Conservation (phyloP, 2,329 filamentous ascomycete genomes). For the Ophiocordyceps camponoti-floridani region DNA sequence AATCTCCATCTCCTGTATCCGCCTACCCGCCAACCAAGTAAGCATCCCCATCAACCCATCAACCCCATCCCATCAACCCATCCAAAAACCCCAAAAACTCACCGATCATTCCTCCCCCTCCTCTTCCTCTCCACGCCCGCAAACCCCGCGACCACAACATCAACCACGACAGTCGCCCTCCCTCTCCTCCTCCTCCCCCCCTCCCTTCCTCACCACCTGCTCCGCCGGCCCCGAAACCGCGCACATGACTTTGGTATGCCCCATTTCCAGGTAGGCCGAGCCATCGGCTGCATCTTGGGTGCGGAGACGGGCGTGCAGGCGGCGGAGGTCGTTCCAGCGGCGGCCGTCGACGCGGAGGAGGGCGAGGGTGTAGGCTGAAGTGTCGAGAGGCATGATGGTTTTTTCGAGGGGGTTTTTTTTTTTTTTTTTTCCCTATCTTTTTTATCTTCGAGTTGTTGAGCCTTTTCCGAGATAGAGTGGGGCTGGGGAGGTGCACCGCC, state of each 20-base stretch:
- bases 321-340: conserved; percentile 92
- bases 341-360: conserved; percentile 69
- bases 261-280: conserved; percentile 87
- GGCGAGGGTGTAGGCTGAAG: conserved; percentile 75
- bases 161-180: conserved; percentile 45
- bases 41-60: not conserved
- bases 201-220: conserved; percentile 3
- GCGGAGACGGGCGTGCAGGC: conserved; percentile 73
- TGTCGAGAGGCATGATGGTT: conserved; percentile 70
- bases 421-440: no score
- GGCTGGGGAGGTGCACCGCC: no score
- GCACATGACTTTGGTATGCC: conserved; percentile 93
- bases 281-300: conserved; percentile 88
- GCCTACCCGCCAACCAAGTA: conserved; percentile 27
- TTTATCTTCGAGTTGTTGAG: not conserved
- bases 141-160: conserved; percentile 75
- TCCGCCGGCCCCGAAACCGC: conserved; percentile 77
- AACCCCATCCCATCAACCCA: no score
- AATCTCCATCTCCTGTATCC: conserved; percentile 63
- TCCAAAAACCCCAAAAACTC: conserved; percentile 10
- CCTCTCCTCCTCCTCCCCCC: not conserved
- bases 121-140: conserved; percentile 72
- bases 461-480: no score
- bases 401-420: not conserved
- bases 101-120: conserved; percentile 63